Base-by-base conservation (phyloP, 257 asterid species). In the Plectranthus barbatus region DNA sequence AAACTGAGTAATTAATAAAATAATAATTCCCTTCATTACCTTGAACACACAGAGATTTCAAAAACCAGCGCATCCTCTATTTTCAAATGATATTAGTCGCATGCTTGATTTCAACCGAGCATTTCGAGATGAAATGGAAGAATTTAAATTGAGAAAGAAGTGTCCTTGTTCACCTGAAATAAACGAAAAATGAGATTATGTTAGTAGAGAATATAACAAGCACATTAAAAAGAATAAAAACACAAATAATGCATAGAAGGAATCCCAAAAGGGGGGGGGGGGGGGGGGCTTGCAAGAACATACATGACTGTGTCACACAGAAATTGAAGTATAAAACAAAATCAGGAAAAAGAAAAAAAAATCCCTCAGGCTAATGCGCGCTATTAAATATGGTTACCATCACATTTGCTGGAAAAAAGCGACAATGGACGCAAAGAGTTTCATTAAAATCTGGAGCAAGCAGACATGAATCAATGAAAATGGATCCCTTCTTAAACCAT, bases 401-500 rank as follows among this genome's bases (percentile, higher is more conserved):
- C 69, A 70, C 26, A 67, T 14, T 45, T 56, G 76, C 68, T 23
- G 66, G 70, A 60, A 62, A 37, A 66, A 41, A 64, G n/a, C 61
- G 71, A 64, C 68, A 77, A 66, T 56, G 71, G 70, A 58, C 55
- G 55, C 58, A 62, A 64, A 74, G 36, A 11, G 56, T 67, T 71
- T 74, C 76, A 78, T 74, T 78, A 67, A 37, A 37, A 62, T 44
- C 46, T 37, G 62, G 78, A 54, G 72, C 52, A 53, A 12, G 67
- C 66, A 55, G 56, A 57, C 47, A 55, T 24, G 61, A 76, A 73
- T 74, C 57, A 67, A 41, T 63, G 72, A 78, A 74, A 74, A 55
- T 17, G 72, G 72, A 75, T 55, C 78, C 80, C 78, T 76, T 81
- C 68, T 61, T 70, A 40, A n/a, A 68, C 73, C 74, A 68, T 67